phyloP scores from a whole-genome alignment of 257 asterid genomes.

The Plantago major region DNA sequence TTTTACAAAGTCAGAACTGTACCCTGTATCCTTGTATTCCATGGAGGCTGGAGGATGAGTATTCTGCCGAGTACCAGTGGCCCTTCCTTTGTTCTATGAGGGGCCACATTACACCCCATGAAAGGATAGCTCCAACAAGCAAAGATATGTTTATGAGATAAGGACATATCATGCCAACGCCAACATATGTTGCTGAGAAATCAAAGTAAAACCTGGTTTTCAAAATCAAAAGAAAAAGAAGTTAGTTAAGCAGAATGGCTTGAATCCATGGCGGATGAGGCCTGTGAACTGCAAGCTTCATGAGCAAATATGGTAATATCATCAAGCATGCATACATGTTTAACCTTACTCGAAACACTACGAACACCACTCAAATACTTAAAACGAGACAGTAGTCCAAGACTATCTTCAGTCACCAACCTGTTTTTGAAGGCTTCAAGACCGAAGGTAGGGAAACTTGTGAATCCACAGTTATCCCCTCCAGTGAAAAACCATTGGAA shows the following conservation, averaged over 20 bases:
- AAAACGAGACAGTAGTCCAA: neutral
- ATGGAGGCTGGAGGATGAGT: slow-evolving; percentile 44
- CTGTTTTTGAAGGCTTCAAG: slow-evolving; percentile 72
- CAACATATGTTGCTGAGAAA: slow-evolving; percentile 92
- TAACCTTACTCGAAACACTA: too few species aligned
- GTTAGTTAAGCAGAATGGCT: neutral
- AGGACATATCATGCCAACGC: slow-evolving; percentile 98
- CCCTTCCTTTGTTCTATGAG: slow-evolving; percentile 60
- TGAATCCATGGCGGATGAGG: neutral
- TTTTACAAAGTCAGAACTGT: neutral
- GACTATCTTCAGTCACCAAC: slow-evolving; percentile 25
- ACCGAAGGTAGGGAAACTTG: slow-evolving; percentile 77
- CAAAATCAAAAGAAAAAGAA: neutral
- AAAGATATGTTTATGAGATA: slow-evolving; percentile 77
- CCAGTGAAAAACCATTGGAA: slow-evolving; percentile 96
- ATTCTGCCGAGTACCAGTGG: slow-evolving; percentile 62
- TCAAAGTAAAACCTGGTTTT: slow-evolving; percentile 78
- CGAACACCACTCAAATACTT: too few species aligned
- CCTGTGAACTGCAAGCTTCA: neutral
- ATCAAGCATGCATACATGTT: neutral
- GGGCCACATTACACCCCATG: slow-evolving; percentile 99
- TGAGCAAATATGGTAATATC: neutral
- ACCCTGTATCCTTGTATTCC: slow-evolving; percentile 96
- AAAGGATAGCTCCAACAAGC: slow-evolving; percentile 78
- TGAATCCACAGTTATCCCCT: slow-evolving; percentile 81